Evolutionary conservation across 2,329 filamentous ascomycete genomes (phyloP).

Genomic region (Hymenoscyphus repandus): DNA sequence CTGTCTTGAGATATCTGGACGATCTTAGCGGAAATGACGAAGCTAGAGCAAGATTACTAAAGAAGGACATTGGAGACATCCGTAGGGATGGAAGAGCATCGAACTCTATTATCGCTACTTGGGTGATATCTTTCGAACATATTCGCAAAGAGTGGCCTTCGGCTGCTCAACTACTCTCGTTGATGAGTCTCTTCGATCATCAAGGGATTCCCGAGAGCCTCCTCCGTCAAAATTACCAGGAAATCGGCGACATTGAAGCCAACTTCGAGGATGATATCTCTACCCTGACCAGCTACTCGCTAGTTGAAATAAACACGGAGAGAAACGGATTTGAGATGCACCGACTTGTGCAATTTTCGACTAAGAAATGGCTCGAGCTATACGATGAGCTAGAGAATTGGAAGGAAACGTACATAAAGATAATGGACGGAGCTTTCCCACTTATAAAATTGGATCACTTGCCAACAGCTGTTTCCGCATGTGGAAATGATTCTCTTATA

Average conservation of each 20-base stretch:
- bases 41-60: slow-evolving; percentile 27
- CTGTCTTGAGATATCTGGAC: slow-evolving; percentile 35
- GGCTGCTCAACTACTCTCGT: slow-evolving; percentile 17
- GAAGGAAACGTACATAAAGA: too few species aligned
- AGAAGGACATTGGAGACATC: slow-evolving; percentile 29
- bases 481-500: too few species aligned
- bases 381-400: too few species aligned
- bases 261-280: too few species aligned
- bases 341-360: too few species aligned
- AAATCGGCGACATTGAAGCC: slow-evolving; percentile 13
- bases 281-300: too few species aligned
- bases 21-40: slow-evolving; percentile 32
- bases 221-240: slow-evolving; percentile 1
- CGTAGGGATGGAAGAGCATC: slow-evolving; percentile 30
- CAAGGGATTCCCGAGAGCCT: slow-evolving; percentile 22
- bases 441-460: too few species aligned
- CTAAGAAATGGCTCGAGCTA: too few species aligned
- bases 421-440: too few species aligned
- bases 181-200: slow-evolving; percentile 21
- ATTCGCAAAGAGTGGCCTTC: slow-evolving; percentile 26
- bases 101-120: slow-evolving; percentile 35
- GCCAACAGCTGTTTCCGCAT: too few species aligned
- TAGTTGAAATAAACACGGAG: too few species aligned
- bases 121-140: slow-evolving; percentile 34
- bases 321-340: too few species aligned